Evolutionary conservation across 768 basidiomycete genomes (phyloP).

Genomic region (Lactarius hatsudake): DNA sequence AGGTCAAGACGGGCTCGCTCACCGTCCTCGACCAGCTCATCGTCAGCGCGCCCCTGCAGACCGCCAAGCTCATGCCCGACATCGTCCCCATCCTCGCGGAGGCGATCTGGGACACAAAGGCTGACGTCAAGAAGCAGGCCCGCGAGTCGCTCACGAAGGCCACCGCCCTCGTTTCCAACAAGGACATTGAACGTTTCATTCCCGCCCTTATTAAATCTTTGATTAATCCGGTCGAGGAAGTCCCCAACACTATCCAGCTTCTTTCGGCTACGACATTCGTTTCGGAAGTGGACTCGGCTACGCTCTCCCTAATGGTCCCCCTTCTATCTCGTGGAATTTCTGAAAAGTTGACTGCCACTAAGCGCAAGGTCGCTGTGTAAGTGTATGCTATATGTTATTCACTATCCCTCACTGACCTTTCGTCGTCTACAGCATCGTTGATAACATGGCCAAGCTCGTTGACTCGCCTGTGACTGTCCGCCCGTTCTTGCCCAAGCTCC

Average conservation of each 20-base stretch:
- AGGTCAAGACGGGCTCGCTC: constrained; percentile 88
- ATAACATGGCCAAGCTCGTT: constrained; percentile 99
- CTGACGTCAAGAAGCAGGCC: constrained; percentile 98
- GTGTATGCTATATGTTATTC: constrained; percentile 33
- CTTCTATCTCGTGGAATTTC: constrained; percentile 88
- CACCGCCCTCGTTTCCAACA: constrained; percentile 93
- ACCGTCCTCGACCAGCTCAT: constrained; percentile 85
- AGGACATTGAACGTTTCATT: constrained; percentile 97
- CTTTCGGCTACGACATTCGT: constrained; percentile 99
- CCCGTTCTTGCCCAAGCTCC: constrained; percentile 93
- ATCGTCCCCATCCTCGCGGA: constrained; percentile 93
- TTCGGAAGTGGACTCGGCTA: constrained; percentile 97
- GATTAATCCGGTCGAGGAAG: constrained; percentile 99
- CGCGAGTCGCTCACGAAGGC: constrained; percentile 93
- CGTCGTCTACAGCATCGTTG: constrained; percentile 68
- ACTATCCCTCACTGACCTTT: constrained; percentile 24
- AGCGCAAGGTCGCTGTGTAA: constrained; percentile 96
- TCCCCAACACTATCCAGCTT: constrained; percentile 89
- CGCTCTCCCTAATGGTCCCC: constrained; percentile 97
- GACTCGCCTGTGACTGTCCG: constrained; percentile 93
- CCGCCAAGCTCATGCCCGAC: constrained; percentile 86
- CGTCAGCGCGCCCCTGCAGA: constrained; percentile 75
- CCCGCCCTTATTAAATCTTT: constrained; percentile 96
- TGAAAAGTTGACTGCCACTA: constrained; percentile 94
- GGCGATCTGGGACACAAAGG: constrained; percentile 98